Evolutionary conservation across 2,329 filamentous ascomycete species (phyloP), one percentile per base, ranked within the genome.

Genomic region (Trichoderma pleuroti): DNA sequence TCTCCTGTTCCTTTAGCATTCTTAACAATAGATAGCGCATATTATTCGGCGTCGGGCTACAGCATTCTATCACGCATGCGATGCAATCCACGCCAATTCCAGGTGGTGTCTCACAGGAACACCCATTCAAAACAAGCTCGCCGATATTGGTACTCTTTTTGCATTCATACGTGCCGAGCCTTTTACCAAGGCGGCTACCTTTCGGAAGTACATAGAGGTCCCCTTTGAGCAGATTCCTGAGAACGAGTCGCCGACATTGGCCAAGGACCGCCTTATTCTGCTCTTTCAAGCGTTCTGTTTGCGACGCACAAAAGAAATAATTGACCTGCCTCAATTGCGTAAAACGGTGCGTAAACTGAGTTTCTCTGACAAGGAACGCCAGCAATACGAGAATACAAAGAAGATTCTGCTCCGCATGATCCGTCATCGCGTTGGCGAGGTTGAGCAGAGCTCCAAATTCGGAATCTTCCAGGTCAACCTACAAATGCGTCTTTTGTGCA

Each of bases 61-160:
- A 1, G 79, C 78, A 0, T 80, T 85, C 11, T 80, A 85, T 71
- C 79, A 78, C 1, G 80, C 84, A 0, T 83, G 84, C 5, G 73
- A 76, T 26, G 77, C 80, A 0, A 77, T 89, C 0, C 69, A 74
- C 1, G 82, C 86, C 0, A 77, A 79, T 2, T 82, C 80, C 0
- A 80, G 86, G 10, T 88, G 86, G 86, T 87, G 85, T 72, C 78
- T 87, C 1, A 85, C 84, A 0, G 86, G 85, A 1, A 87, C 86
- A 0, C 86, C 86, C 0, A 84, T 88, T 28, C 86, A 88, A 70
- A 88, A 88, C 72, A 78, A 77, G 2, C 78, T 88, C 0, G 82
- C 84, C 8, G 86, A 88, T 62, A 80, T 88, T 4, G 86, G 84
- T 0, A 80, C 85, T 0, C 77, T 88, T 0, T 81, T 87, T 54